Conservation (phyloP, 2,329 filamentous ascomycete genomes). For the Talaromyces sp. region DNA sequence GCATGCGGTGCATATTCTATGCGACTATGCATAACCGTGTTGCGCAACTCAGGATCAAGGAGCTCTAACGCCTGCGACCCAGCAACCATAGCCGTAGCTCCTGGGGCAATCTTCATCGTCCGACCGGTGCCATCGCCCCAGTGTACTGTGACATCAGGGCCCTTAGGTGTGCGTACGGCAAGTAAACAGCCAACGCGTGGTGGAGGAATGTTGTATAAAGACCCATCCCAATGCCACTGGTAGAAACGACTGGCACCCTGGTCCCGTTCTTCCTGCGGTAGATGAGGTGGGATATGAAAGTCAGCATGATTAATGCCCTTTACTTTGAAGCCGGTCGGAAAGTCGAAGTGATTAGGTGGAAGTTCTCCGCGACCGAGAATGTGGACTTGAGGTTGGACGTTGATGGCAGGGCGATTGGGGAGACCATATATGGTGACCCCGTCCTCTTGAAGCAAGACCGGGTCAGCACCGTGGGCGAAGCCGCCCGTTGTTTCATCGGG, state of each 20-base stretch:
- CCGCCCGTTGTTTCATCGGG: constrained; percentile 32
- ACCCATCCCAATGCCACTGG: constrained; percentile 35
- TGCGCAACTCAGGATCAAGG: constrained; percentile 22
- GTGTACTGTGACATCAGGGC: constrained; percentile 23
- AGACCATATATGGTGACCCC: constrained; percentile 34
- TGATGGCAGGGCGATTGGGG: constrained; percentile 27
- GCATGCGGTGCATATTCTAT: constrained; percentile 35
- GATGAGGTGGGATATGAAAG: constrained; percentile 37
- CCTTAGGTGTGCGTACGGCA: constrained; percentile 32
- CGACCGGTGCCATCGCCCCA: constrained; percentile 34
- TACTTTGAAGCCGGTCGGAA: constrained; percentile 35
- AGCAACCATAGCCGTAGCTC: constrained; percentile 32
- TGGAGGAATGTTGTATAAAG: constrained; percentile 32
- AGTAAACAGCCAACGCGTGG: constrained; percentile 32
- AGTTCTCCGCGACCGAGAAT: constrained; percentile 33
- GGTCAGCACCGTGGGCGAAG: constrained; percentile 35
- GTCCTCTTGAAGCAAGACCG: constrained; percentile 28
- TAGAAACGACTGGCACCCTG: constrained; percentile 31
- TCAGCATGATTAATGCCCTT: constrained; percentile 35
- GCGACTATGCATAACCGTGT: constrained; percentile 25
- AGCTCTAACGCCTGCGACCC: constrained; percentile 21
- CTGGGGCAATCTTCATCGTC: constrained; percentile 29
- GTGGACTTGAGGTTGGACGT: constrained; percentile 34
- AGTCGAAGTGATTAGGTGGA: constrained; percentile 31
- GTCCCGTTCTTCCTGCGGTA: constrained; percentile 28